A percentile compares a stretch with the other conserved stretches of the same genome.
These are phyloP conservation scores for Protea cynaroides DNA, from an alignment of 164 flowering plant species.

Conservation along the genomic window DNA sequence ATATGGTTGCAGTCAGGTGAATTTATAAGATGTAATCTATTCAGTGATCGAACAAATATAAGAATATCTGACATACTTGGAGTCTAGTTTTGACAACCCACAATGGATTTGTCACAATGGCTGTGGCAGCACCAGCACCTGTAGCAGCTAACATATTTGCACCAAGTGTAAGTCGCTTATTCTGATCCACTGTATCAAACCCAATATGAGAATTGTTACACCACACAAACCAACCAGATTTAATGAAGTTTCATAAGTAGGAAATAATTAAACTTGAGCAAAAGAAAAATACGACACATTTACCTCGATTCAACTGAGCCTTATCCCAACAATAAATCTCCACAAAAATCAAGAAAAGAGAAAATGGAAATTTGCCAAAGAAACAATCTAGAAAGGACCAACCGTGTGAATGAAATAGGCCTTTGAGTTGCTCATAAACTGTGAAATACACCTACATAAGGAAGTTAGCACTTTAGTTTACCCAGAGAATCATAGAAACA, in stretches of 20 bases:
- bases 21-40: neutral
- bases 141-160: slow-evolving; percentile 81
- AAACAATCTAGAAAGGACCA: slow-evolving; percentile 19
- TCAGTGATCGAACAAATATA: neutral
- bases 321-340: neutral
- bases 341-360: too few species aligned
- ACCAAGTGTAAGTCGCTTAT: slow-evolving; percentile 50
- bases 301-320: too few species aligned
- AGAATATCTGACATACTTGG: slow-evolving; percentile 49
- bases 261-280: neutral
- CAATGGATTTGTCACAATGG: slow-evolving; percentile 82
- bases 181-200: slow-evolving; percentile 30
- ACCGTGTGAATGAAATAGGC: slow-evolving; percentile 63
- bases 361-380: neutral
- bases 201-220: slow-evolving; percentile 2
- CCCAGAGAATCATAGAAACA: slow-evolving; percentile 10
- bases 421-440: slow-evolving; percentile 68
- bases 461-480: slow-evolving; percentile 23
- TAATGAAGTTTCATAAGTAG: neutral
- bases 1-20: too few species aligned
- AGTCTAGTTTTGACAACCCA: slow-evolving; percentile 99
- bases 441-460: slow-evolving; percentile 80
- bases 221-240: neutral
- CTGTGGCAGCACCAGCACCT: slow-evolving; percentile 92
- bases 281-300: neutral